phyloP scores from a whole-genome alignment of 2,329 filamentous ascomycete species.

The Canariomyces notabilis region DNA sequence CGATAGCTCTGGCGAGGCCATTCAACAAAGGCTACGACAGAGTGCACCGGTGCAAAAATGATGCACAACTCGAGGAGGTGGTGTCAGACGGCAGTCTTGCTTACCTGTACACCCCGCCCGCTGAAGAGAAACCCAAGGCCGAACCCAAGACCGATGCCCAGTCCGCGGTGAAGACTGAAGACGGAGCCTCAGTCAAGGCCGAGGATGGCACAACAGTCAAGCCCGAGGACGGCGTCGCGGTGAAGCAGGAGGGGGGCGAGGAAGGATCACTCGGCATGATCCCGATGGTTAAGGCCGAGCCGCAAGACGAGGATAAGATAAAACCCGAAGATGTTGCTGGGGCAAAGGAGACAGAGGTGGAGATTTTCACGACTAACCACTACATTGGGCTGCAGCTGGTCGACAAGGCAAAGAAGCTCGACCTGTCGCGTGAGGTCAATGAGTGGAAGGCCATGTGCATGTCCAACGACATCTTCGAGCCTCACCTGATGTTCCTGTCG shows the following conservation, averaged over 20 bases:
- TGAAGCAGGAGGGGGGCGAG: slow-evolving; percentile 22
- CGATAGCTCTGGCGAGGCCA: slow-evolving; percentile 78
- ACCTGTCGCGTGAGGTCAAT: slow-evolving; percentile 75
- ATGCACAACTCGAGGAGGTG: slow-evolving; percentile 47
- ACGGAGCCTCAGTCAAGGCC: too few species aligned
- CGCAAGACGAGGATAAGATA: slow-evolving; percentile 10
- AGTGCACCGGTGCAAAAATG: slow-evolving; percentile 63
- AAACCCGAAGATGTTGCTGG: slow-evolving; percentile 25
- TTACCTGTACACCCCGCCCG: slow-evolving; percentile 38
- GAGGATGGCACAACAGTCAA: slow-evolving; percentile 12
- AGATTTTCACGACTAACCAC: slow-evolving; percentile 83
- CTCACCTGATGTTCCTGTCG: slow-evolving; percentile 69
- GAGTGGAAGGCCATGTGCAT: slow-evolving; percentile 82
- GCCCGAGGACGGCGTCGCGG: slow-evolving; percentile 9
- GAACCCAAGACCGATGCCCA: slow-evolving; percentile 41
- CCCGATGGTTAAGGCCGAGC: slow-evolving; percentile 13
- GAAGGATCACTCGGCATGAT: slow-evolving; percentile 11
- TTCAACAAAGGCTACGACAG: slow-evolving; percentile 93
- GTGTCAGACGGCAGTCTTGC: slow-evolving; percentile 51
- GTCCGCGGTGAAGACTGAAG: slow-evolving; percentile 24
- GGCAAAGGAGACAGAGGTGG: slow-evolving; percentile 26
- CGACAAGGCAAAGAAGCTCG: slow-evolving; percentile 65
- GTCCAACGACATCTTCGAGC: slow-evolving; percentile 68
- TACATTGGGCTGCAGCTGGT: slow-evolving; percentile 85
- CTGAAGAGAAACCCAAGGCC: slow-evolving; percentile 40